phyloP scores from a whole-genome alignment of 2,329 filamentous ascomycete species.

The Aspergillus pseudoviridinutans region DNA sequence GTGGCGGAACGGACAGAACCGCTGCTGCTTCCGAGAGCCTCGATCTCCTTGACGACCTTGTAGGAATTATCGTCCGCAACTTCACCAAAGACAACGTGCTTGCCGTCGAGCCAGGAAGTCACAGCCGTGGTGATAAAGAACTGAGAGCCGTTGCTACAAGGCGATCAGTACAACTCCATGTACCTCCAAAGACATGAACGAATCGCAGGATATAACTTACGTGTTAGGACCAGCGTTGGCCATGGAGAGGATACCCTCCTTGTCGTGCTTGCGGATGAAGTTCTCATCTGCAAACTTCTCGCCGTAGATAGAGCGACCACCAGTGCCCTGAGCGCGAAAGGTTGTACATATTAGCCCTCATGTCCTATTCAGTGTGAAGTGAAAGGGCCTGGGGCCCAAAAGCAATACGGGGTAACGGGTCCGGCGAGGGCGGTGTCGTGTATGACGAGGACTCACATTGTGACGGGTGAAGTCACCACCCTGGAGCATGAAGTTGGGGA shows the following conservation, averaged over 20 bases:
- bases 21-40: constrained; percentile 53
- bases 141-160: constrained; percentile 61
- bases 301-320: constrained; percentile 91
- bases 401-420: background rate
- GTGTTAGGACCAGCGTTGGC: constrained; percentile 95
- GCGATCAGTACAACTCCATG: constrained; percentile 4
- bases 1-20: constrained; percentile 50
- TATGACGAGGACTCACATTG: constrained; percentile 61
- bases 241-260: constrained; percentile 83
- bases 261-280: constrained; percentile 71
- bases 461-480: constrained; percentile 91
- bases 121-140: constrained; percentile 70
- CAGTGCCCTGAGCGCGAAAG: constrained; percentile 62
- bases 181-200: background rate
- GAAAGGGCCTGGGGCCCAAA: background rate
- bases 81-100: constrained; percentile 67
- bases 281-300: constrained; percentile 95
- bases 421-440: background rate
- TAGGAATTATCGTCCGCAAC: constrained; percentile 55
- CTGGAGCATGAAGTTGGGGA: constrained; percentile 92
- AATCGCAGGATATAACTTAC: constrained; percentile 39
- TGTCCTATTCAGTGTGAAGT: background rate
- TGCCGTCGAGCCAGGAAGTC: constrained; percentile 63
- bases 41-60: constrained; percentile 56
- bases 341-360: constrained; percentile 9